A percentile compares a stretch with the other conserved stretches of the same genome.
Evolutionary conservation across 2,329 filamentous ascomycete species (phyloP).

Genomic region (Bisporella sp.): DNA sequence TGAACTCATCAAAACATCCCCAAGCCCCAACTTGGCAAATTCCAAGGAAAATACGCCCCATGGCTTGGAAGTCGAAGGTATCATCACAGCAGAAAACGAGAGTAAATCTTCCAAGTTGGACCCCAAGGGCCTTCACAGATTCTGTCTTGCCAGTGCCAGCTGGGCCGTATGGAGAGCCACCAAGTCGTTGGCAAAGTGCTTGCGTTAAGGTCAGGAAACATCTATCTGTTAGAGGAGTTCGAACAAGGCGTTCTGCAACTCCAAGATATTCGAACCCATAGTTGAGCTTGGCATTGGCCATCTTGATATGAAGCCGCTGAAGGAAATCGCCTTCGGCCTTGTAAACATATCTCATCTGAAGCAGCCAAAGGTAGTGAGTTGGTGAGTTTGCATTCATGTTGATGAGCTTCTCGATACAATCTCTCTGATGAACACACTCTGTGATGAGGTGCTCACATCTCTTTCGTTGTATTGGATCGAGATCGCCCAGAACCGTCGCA

Average conservation of each 20-base stretch:
- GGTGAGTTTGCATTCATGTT: conserved; percentile 66
- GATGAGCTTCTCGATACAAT: conserved; percentile 82
- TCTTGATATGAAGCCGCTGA: conserved; percentile 80
- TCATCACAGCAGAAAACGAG: conserved; percentile 99
- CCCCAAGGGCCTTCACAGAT: conserved; percentile 94
- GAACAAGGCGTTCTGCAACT: conserved; percentile 90
- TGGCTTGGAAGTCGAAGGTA: conserved; percentile 98
- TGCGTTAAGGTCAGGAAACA: conserved; percentile 98
- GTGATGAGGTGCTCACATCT: conserved; percentile 99
- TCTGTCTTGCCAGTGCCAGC: conserved; percentile 98
- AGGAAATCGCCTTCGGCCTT: conserved; percentile 71
- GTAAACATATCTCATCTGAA: conserved; percentile 97
- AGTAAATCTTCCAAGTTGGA: conserved; percentile 94
- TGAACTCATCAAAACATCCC: conserved; percentile 99
- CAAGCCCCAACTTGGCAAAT: conserved; percentile 98
- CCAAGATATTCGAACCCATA: conserved; percentile 99
- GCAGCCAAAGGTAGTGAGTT: conserved; percentile 83
- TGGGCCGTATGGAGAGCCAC: conserved; percentile 94
- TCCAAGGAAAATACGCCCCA: conserved; percentile 98
- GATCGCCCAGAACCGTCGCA: conserved; percentile 80
- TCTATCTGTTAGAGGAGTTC: conserved; percentile 92
- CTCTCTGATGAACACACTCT: conserved; percentile 95
- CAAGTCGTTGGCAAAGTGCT: conserved; percentile 87
- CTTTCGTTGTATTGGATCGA: conserved; percentile 81
- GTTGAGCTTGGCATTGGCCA: conserved; percentile 91